Conservation (phyloP, 441 rosid species). For the Croton laevigatus region DNA sequence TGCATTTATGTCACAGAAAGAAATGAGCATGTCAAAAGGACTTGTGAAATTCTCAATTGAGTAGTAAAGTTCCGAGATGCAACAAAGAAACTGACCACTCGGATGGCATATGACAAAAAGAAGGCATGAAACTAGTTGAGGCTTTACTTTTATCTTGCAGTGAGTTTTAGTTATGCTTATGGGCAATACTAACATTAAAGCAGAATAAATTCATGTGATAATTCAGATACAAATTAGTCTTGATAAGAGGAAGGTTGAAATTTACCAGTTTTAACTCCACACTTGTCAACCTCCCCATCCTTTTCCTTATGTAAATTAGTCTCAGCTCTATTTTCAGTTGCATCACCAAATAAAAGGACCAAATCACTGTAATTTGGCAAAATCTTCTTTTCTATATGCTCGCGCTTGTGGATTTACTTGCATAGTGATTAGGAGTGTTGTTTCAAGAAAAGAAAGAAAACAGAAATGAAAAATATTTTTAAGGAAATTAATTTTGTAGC, state of each 20-base stretch:
- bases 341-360: conserved; percentile 52
- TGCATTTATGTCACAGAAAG: not conserved
- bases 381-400: conserved; percentile 60
- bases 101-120: not conserved
- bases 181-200: not conserved
- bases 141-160: not conserved
- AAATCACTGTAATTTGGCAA: conserved; percentile 72
- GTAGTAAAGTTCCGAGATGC: conserved; percentile 1
- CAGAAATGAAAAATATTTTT: conserved; percentile 5
- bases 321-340: conserved; percentile 29
- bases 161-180: not conserved
- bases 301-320: conserved; percentile 34
- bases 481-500: conserved; percentile 12
- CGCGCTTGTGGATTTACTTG: conserved; percentile 65
- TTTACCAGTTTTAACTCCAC: conserved; percentile 38
- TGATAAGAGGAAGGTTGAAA: conserved; percentile 9
- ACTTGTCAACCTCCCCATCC: conserved; percentile 35
- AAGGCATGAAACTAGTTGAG: not conserved
- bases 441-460: conserved; percentile 6
- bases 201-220: conserved; percentile 1
- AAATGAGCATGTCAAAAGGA: not conserved
- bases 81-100: not conserved
- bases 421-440: conserved; percentile 15
- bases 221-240: conserved; percentile 4
- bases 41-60: conserved; percentile 7